These are phyloP conservation scores for Globisporangium echinulatum DNA, from an alignment of 352 stramenopile genomes.

Conservation along the genomic window DNA sequence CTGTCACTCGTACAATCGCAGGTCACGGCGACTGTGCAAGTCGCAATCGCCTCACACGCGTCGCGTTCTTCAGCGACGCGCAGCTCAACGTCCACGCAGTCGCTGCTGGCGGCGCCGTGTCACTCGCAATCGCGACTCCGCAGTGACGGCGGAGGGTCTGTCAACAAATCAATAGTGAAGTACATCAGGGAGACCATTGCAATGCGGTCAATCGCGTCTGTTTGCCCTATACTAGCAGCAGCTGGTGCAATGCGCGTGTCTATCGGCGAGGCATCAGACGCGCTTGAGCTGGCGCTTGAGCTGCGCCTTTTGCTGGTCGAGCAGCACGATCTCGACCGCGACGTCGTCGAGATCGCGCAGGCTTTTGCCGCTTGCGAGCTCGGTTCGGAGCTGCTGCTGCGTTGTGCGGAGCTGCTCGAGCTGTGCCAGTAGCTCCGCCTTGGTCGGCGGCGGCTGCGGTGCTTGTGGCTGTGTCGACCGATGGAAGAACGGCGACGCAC, in stretches of 20 bases:
- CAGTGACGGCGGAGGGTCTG: background rate
- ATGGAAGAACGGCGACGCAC: slow-evolving; percentile 27
- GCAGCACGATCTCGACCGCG: slow-evolving; percentile 41
- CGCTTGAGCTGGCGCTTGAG: slow-evolving; percentile 41
- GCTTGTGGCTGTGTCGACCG: slow-evolving; percentile 12
- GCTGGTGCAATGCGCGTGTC: background rate
- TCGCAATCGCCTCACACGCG: slow-evolving; percentile 21
- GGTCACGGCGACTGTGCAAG: slow-evolving; percentile 56
- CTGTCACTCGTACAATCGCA: slow-evolving; percentile 7
- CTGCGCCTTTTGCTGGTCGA: slow-evolving; percentile 51
- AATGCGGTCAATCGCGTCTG: background rate
- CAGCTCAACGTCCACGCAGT: slow-evolving; percentile 25
- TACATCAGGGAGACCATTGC: background rate
- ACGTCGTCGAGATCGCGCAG: slow-evolving; percentile 25
- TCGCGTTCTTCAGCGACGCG: slow-evolving; percentile 39
- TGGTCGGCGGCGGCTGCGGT: slow-evolving; percentile 19
- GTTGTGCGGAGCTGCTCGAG: slow-evolving; percentile 27
- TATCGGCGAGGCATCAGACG: slow-evolving; percentile 15
- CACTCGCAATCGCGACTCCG: slow-evolving; percentile 30
- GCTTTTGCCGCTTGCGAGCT: slow-evolving; percentile 10
- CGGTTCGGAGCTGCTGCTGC: slow-evolving; percentile 24
- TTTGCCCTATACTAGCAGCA: too few relatives aligned
- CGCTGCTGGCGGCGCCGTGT: slow-evolving; percentile 58
- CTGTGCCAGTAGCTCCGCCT: slow-evolving; percentile 36
- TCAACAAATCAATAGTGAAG: too few relatives aligned